Conservation (phyloP, 108 stramenopile genomes). For the Poteriospumella lacustris region DNA sequence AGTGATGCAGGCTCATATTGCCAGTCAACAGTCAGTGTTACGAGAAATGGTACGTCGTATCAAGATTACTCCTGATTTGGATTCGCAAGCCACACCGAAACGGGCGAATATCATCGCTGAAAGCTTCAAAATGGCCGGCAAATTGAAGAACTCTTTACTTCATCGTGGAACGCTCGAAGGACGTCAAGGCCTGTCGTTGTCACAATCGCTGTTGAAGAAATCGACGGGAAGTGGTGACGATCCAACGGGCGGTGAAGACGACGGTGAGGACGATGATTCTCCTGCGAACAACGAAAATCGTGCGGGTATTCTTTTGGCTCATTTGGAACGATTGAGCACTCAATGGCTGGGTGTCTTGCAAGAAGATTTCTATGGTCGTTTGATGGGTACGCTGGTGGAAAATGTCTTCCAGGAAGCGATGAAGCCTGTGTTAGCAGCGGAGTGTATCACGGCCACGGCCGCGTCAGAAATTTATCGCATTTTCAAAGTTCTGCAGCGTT, state of each 20-base stretch:
- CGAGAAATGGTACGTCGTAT: no score
- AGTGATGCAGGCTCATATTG: not conserved
- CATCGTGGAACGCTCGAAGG: not conserved
- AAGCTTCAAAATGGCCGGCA: not conserved
- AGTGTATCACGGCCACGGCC: not conserved
- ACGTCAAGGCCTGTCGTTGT: not conserved
- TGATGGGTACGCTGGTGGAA: constrained; percentile 2
- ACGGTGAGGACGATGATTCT: no score
- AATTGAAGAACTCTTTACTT: not conserved
- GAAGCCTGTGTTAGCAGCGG: constrained; percentile 4
- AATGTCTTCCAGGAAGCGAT: not conserved
- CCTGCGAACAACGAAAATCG: not conserved
- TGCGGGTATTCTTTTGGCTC: not conserved
- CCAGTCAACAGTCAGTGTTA: no score
- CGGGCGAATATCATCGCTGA: not conserved
- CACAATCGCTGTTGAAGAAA: no score
- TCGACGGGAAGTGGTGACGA: no score
- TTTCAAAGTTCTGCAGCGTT: no score
- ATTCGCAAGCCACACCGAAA: not conserved
- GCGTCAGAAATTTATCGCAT: not conserved
- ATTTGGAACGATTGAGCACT: not conserved
- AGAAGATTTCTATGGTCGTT: not conserved
- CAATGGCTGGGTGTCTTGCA: constrained; percentile 11
- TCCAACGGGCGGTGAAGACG: no score
- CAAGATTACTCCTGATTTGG: not conserved